Conservation (phyloP, 140 eudicot genomes). For the Stevia rebaudiana region DNA sequence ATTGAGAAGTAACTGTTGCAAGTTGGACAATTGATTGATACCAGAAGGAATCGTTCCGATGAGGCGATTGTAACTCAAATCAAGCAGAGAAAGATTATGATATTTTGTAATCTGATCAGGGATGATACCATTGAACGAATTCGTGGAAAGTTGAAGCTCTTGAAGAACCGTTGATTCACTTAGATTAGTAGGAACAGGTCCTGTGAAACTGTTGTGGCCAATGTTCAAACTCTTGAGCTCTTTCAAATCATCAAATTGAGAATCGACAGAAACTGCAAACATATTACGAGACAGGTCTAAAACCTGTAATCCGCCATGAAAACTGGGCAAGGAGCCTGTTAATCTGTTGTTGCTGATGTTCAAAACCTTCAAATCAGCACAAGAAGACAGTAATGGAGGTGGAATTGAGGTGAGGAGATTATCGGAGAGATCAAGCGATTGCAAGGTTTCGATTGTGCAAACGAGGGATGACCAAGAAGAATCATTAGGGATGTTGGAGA, state of each 20-base stretch:
- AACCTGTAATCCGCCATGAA: conserved; percentile 41
- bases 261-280: conserved; percentile 27
- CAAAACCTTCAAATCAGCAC: conserved; percentile 47
- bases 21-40: conserved; percentile 31
- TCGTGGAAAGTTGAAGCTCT: conserved; percentile 50
- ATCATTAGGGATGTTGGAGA: conserved; percentile 16
- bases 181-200: conserved; percentile 41
- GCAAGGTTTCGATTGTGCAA: conserved; percentile 44
- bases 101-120: conserved; percentile 38
- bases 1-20: conserved; percentile 49
- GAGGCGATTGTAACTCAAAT: conserved; percentile 45
- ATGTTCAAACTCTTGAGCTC: conserved; percentile 49
- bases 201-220: conserved; percentile 34
- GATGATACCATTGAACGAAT: conserved; percentile 33
- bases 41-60: conserved; percentile 42
- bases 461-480: conserved; percentile 46
- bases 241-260: conserved; percentile 38
- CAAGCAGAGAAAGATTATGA: conserved; percentile 47
- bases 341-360: conserved; percentile 53
- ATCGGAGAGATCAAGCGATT: conserved; percentile 53
- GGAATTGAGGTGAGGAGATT: conserved; percentile 45
- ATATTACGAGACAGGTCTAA: conserved; percentile 59
- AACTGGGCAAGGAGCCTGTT: conserved; percentile 41
- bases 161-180: conserved; percentile 34
- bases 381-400: conserved; percentile 27